phyloP scores from a whole-genome alignment of 495 filamentous ascomycete species.

The Lasiosphaeria miniovina region DNA sequence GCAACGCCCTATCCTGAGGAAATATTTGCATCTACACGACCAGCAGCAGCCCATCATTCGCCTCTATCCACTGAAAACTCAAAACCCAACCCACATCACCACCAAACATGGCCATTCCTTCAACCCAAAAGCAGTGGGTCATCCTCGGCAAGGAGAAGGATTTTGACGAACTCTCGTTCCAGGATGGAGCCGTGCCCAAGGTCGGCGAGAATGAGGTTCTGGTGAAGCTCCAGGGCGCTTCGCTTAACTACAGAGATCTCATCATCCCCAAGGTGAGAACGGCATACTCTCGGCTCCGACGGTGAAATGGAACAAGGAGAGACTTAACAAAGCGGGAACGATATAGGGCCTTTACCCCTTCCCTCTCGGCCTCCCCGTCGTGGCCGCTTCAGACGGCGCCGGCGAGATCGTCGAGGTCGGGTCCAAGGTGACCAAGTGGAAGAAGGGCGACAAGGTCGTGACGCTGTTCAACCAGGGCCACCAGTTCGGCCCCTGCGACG shows the following conservation, averaged over 20 bases:
- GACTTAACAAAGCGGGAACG: background rate
- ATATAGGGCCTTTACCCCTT: constrained; percentile 66
- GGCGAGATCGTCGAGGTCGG: constrained; percentile 70
- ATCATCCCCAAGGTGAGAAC: constrained; percentile 62
- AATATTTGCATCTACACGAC: background rate
- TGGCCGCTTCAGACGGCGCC: constrained; percentile 75
- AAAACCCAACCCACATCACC: background rate
- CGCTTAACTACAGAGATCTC: constrained; percentile 81
- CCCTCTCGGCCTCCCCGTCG: constrained; percentile 52
- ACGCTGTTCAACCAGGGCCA: constrained; percentile 82
- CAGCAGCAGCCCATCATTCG: background rate
- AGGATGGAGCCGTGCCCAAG: constrained; percentile 53
- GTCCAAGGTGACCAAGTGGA: constrained; percentile 61
- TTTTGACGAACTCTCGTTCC: constrained; percentile 59
- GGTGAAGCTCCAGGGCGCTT: constrained; percentile 71
- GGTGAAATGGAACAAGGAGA: background rate
- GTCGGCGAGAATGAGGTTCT: constrained; percentile 69
- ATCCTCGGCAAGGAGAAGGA: constrained; percentile 52
- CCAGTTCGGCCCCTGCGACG: constrained; percentile 56
- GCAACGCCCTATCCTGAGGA: background rate
- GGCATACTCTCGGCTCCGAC: background rate
- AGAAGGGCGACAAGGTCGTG: constrained; percentile 67
- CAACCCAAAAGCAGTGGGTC: constrained; percentile 64
- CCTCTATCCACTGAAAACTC: background rate
- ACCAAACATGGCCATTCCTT: constrained; percentile 28